Base-by-base conservation (phyloP, 2,329 filamentous ascomycete species). In the Hortaea sp. region DNA sequence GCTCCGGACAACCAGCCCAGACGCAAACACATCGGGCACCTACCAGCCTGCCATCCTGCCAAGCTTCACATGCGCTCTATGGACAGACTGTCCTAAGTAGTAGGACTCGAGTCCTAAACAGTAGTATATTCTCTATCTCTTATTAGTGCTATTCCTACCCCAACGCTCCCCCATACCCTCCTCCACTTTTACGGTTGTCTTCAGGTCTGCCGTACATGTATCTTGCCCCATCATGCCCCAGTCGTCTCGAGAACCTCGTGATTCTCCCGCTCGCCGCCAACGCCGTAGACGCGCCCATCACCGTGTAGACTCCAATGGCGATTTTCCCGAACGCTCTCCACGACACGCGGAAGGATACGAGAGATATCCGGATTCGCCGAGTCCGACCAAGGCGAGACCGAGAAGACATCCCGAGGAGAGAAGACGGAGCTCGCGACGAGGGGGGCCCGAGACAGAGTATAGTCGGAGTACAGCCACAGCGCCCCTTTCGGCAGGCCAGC, bases 401-500 rank as follows among this genome's bases (percentile, higher is more conserved):
- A 51, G 42, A 27, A 29, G 39, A 42, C n/a, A 38, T 7, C 13
- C 43, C 12, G 31, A 39, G 2, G 46, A 46, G 40, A 29, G 46
- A 41, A 39, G 40, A 29, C 45, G 37, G n/a, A 45, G 47, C 32
- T 20, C 20, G 20, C 20, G 20, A 20, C 20, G 20, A 20, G 43
- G 52, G 42, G 45, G 45, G 9, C 49, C 51, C 4, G 46, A 47
- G 37, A 55, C 55, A 9, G 44, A 53, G 32, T 49, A 49, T 38
- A 58, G 60, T 35, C 51, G 41, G 29, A 63, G 60, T 30, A 56
- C 57, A 5, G 61, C 57, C 13, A 61, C 55, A 43, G 64, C 64
- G 27, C 57, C 65, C 35, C 62, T 74, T 57, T 79, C 58, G 63
- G 69, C 66, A 49, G 76, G 79, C 55, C 79, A 82, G 5, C 65